Evolutionary conservation across 2,329 filamentous ascomycete species (phyloP).

Genomic region (Xylariaceae sp.): DNA sequence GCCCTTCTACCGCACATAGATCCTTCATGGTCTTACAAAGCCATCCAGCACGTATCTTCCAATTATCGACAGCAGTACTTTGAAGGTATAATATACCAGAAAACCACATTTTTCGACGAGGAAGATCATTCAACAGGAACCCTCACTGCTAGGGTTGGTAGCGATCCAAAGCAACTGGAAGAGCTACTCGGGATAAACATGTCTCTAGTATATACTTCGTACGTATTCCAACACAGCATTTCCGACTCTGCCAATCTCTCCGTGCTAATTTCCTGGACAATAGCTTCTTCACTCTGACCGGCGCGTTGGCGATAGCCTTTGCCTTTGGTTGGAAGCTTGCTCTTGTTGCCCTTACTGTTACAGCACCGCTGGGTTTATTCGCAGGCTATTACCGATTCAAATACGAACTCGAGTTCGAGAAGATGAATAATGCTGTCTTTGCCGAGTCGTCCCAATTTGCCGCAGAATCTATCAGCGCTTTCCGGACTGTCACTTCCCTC

Average conservation of each 20-base stretch:
- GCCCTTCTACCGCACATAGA: neutral
- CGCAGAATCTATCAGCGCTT: conserved; percentile 68
- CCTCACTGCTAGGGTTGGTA: conserved; percentile 52
- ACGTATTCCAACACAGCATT: conserved; percentile 4
- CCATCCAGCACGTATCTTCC: conserved; percentile 41
- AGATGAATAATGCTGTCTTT: conserved; percentile 65
- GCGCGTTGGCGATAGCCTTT: conserved; percentile 64
- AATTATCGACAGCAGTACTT: conserved; percentile 60
- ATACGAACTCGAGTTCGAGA: conserved; percentile 64
- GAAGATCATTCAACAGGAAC: conserved; percentile 58
- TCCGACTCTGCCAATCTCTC: neutral
- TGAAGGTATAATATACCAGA: conserved; percentile 54
- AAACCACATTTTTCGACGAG: conserved; percentile 57
- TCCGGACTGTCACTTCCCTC: conserved; percentile 67
- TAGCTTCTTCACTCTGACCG: conserved; percentile 58
- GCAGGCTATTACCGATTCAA: conserved; percentile 50
- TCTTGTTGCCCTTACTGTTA: conserved; percentile 61
- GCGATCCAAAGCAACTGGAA: conserved; percentile 57
- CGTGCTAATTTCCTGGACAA: no score
- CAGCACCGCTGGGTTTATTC: conserved; percentile 46
- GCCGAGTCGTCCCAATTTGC: conserved; percentile 70
- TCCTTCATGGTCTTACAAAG: conserved; percentile 7
- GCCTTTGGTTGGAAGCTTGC: conserved; percentile 74
- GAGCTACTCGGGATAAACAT: conserved; percentile 62
- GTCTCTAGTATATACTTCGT: conserved; percentile 57